Conservation (phyloP, 2,329 filamentous ascomycete genomes). For the Lachnellula cervina region DNA sequence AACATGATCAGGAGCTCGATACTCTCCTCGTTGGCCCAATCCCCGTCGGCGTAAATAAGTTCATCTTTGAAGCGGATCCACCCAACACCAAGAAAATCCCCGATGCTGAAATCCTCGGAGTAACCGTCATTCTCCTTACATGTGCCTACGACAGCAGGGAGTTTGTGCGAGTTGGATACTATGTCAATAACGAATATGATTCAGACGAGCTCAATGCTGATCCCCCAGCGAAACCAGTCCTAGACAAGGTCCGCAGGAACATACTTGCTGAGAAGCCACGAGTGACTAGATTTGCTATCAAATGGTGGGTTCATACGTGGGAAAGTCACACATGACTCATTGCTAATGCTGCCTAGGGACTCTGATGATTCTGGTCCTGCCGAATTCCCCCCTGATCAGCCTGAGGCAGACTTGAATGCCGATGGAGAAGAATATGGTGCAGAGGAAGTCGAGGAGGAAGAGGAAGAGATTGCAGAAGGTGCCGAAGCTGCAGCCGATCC, state of each 20-base stretch:
- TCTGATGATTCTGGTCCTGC: conserved; percentile 94
- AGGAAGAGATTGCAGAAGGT: conserved; percentile 53
- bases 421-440: conserved; percentile 90
- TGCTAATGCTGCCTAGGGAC: conserved; percentile 53
- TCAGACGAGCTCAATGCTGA: conserved; percentile 83
- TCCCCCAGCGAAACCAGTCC: conserved; percentile 84
- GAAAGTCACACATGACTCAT: not conserved
- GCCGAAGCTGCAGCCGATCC: conserved; percentile 40
- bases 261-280: conserved; percentile 95
- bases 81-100: conserved; percentile 89
- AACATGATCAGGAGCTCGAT: conserved; percentile 98
- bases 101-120: conserved; percentile 89
- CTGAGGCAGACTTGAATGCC: conserved; percentile 80
- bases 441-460: conserved; percentile 75
- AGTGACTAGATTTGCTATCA: conserved; percentile 96
- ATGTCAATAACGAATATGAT: conserved; percentile 99
- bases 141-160: conserved; percentile 95
- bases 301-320: conserved; percentile 65
- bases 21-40: conserved; percentile 96
- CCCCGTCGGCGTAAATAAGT: conserved; percentile 96
- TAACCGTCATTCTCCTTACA: conserved; percentile 93
- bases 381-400: conserved; percentile 95
- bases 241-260: conserved; percentile 88
- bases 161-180: conserved; percentile 97
- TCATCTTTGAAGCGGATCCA: conserved; percentile 92